Evolutionary conservation across 2,329 filamentous ascomycete genomes (phyloP), one percentile per base, ranked within the genome.

Genomic region (Fusarium devonianum): DNA sequence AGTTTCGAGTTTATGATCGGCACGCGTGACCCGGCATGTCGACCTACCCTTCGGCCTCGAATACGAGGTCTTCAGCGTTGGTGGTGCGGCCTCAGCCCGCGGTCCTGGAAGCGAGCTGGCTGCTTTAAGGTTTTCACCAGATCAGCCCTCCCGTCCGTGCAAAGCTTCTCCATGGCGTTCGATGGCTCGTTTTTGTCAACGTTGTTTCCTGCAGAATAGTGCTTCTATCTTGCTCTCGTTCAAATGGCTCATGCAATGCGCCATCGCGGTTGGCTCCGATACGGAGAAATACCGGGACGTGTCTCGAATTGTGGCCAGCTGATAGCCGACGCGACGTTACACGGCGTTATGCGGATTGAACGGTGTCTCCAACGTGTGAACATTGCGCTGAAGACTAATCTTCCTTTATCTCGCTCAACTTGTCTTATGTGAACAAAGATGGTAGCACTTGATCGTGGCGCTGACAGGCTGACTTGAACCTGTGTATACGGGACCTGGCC

Each of bases 21-120:
- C 38, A 44, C 46, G 11, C 26, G 21, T 55, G 56, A 60, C 51
- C 38, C 38, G 42, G 37, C 35, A 56, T 60, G 40, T 35, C 40
- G 56, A 34, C 38, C 25, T 41, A 40, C 46, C 56, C 35, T 41
- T 52, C 41, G 50, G 35, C 22, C 49, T 30, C 37, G 39, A 33
- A 59, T 59, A 59, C 56, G 56, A 59, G 56, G 39, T 57, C 37
- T 57, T 14, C 23, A 44, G 40, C 42, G 36, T 49, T 25, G 42
- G 42, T 38, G 42, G 25, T 29, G 19, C 46, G 19, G 25, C 29
- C 16, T 22, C 29, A 53, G 40, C 13, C 29, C 26, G 36, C 30
- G 18, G 33, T 39, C 37, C 42, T 43, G 52, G 48, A 57, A 34
- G 17, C 25, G 35, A n/a, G n/a, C 17, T 56, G 38, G 36, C 30